Evolutionary conservation across 1,284 basidiomycete species (phyloP), one percentile per base, ranked within the genome.

Genomic region (Trametes pubescens): DNA sequence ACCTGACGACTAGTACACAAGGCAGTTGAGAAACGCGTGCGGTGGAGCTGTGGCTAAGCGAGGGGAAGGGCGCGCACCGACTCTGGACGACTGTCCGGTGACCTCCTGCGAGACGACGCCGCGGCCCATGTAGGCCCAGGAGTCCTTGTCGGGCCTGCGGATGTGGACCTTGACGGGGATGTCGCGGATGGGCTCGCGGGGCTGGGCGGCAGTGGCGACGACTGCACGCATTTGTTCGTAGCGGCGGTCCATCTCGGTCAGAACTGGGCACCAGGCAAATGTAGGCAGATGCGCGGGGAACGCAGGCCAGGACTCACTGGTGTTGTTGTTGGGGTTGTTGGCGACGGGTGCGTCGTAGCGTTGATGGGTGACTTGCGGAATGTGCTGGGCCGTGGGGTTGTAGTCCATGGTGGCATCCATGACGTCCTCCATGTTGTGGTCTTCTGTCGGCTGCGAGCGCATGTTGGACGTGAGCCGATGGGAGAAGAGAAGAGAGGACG

Each of bases 121-220:
- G 71, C 91, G 84, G 13, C 91, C 91, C 58, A 93, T 83, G 70
- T 93, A 93, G 22, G 85, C 80, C 91, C 91, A 93, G n/a, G 86
- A 83, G 73, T 93, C 92, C 72, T 80, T 86, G 62, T 92, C 91
- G 44, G 91, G 88, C 68, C 86, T 80, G 68, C 91, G 83, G 69
- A 92, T 88, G 72, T 93, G 91, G n/a, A 93, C 90, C 74, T 93
- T 93, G 59, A 93, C 91, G 63, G 89, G 84, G 57, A 93, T 85
- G 62, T 93, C 91, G 62, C 88, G 86, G 60, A 69, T 67, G 16
- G 69, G 69, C 44, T 71, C 69, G 38, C 69, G 69, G 14, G 53
- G 61, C 52, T 69, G 71, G 22, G 66, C 51, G 24, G 61, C 48
- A 32, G 51, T 44, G 43, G 68, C 69, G 18, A 70, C 61, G 40